Percentiles rank a stretch among this genome's conserved stretches.
Conservation (phyloP, 768 basidiomycete species). For the Hypsizygus marmoreus region DNA sequence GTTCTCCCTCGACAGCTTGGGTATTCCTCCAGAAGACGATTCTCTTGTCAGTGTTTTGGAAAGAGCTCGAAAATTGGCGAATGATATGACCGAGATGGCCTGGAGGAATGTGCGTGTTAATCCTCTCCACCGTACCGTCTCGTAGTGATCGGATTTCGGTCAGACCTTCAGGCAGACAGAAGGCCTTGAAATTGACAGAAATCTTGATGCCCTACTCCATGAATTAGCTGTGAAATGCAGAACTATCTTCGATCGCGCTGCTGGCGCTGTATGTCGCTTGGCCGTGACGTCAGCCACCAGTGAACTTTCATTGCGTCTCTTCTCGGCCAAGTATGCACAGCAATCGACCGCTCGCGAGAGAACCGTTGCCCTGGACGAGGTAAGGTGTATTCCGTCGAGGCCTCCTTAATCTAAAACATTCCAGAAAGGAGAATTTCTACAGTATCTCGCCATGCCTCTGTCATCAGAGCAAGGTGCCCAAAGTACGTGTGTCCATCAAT, state of each 20-base stretch:
- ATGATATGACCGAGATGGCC: conserved; percentile 45
- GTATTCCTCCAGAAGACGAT: conserved; percentile 37
- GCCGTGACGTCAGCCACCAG: conserved; percentile 42
- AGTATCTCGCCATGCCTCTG: conserved; percentile 55
- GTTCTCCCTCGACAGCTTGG: conserved; percentile 52
- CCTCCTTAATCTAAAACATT: conserved; percentile 28
- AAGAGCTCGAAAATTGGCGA: conserved; percentile 49
- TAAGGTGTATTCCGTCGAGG: conserved; percentile 30
- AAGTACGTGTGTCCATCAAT: conserved; percentile 45
- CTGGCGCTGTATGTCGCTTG: conserved; percentile 64
- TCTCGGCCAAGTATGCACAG: no score
- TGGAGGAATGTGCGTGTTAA: conserved; percentile 53
- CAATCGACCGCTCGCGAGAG: conserved; percentile 57
- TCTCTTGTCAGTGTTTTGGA: conserved; percentile 44
- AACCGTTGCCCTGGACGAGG: conserved; percentile 53
- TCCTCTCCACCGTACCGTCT: not conserved
- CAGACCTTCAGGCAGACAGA: conserved; percentile 34
- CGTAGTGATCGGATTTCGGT: conserved; percentile 23
- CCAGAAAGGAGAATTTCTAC: conserved; percentile 45
- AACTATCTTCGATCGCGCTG: conserved; percentile 61
- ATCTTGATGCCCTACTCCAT: conserved; percentile 64
- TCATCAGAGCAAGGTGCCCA: conserved; percentile 39
- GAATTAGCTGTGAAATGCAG: conserved; percentile 64
- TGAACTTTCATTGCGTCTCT: no score
- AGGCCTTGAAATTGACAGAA: conserved; percentile 64